Evolutionary conservation across 176 grass and related monocot genomes (phyloP).

Genomic region (Guadua angustifolia): DNA sequence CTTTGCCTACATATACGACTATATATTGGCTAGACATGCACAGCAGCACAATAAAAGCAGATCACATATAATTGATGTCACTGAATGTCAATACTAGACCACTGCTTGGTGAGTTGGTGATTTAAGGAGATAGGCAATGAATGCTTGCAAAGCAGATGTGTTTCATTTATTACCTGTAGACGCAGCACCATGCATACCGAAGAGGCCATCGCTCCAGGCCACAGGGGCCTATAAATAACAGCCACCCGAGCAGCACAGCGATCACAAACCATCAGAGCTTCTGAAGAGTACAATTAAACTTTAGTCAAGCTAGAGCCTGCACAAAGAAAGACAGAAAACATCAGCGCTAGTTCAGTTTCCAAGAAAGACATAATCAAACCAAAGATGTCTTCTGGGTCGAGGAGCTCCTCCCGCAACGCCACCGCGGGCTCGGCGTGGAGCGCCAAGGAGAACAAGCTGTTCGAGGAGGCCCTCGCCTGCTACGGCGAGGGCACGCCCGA

Average conservation of each 20-base stretch:
- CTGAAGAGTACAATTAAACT: constrained; percentile 22
- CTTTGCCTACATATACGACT: too few species aligned
- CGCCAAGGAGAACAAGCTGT: constrained; percentile 75
- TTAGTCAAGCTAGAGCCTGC: constrained; percentile 8
- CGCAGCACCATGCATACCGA: not conserved
- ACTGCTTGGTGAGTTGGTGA: not conserved
- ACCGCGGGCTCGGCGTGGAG: constrained; percentile 59
- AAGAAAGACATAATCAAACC: not conserved
- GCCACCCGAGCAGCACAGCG: constrained; percentile 28
- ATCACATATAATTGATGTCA: too few species aligned
- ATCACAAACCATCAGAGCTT: constrained; percentile 43
- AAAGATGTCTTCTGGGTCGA: constrained; percentile 59
- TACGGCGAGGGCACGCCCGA: constrained; percentile 78
- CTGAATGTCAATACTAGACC: too few species aligned
- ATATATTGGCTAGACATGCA: too few species aligned
- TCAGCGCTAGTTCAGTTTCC: not conserved
- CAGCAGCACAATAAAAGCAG: too few species aligned
- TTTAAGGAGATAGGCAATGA: not conserved
- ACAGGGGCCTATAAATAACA: constrained; percentile 52
- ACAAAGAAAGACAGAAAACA: not conserved
- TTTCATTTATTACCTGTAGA: not conserved
- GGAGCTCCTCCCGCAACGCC: constrained; percentile 41
- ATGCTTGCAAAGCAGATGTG: not conserved
- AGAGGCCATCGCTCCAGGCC: not conserved
- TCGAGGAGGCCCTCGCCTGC: constrained; percentile 76